Base-by-base conservation (phyloP, 495 filamentous ascomycete genomes). In the Penicillium psychrofluorescens region DNA sequence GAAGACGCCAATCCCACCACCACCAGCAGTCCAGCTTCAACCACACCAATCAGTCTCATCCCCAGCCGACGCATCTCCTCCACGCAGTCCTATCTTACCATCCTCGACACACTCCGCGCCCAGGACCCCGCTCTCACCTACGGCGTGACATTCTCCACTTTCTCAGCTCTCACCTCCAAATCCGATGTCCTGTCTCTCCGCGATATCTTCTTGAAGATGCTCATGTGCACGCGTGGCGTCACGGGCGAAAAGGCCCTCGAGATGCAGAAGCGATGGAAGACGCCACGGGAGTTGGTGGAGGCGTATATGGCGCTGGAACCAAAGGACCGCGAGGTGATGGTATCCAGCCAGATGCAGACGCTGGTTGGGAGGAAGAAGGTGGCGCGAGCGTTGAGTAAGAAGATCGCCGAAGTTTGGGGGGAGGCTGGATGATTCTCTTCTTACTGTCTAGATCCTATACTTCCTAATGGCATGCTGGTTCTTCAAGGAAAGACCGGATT, bases 141-240 rank as follows among this genome's bases (percentile, higher is more conserved):
- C 50, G 70, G 86, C 42, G 79, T 89, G 38, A 86, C 77, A 28
- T 90, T 88, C 49, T 57, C 77, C 1, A 81, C 84, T 4, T 91
- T 91, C 52, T 77, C 82, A 0, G 75, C 78, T 1, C 58, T 94
- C 12, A 77, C 78, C 0, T 85, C 81, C 0, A 94, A 94, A 61
- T 87, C 83, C 0, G 83, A 86, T 28, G 71, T 72, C 35, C 71
- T 88, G 36, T 84, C 84, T 3, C 68, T 91, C 14, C 72, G 86
- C 33, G 88, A 94, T 47, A 57, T 91, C 0, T 91, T 76, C 53
- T 57, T 92, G 15, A 91, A 91, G 60, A 91, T 94, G 86, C 67
- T 94, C 39, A 91, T 94, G 87, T 88, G 84, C 51, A 85, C 79
- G 8, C 74, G 75, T 16, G 83, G 86, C 2, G 67, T 94, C n/a